Evolutionary conservation across 1,139 yeast genomes (phyloP).

Genomic region (Scheffersomyces lignicola): DNA sequence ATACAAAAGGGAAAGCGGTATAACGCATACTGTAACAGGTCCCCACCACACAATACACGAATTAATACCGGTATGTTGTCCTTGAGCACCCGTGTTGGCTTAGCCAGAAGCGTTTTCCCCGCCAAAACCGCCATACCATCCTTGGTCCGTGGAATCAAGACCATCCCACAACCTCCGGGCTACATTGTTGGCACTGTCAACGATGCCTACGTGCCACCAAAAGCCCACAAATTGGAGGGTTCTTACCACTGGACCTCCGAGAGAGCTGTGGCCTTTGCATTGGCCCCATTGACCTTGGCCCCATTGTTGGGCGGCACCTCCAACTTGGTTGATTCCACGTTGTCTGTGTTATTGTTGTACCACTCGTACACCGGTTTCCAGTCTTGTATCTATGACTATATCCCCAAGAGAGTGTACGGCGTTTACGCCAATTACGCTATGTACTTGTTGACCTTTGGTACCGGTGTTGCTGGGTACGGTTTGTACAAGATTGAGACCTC

Average conservation of each 20-base stretch:
- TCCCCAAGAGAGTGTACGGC: slow-evolving; percentile 83
- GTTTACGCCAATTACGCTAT: slow-evolving; percentile 64
- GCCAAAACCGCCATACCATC: slow-evolving; percentile 15
- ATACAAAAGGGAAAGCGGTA: slow-evolving; percentile 3
- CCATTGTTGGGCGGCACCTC: slow-evolving; percentile 72
- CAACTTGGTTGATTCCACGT: slow-evolving; percentile 71
- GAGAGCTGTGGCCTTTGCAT: slow-evolving; percentile 59
- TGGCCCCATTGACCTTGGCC: slow-evolving; percentile 72
- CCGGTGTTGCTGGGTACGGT: slow-evolving; percentile 75
- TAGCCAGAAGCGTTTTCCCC: slow-evolving; percentile 19
- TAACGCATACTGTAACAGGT: slow-evolving; percentile 1
- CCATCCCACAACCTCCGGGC: slow-evolving; percentile 68
- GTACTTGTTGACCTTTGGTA: slow-evolving; percentile 66
- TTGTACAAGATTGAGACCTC: slow-evolving; percentile 76
- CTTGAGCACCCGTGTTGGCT: slow-evolving; percentile 27
- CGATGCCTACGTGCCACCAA: slow-evolving; percentile 73
- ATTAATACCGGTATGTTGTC: slow-evolving; percentile 24
- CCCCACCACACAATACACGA: neutral
- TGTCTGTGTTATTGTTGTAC: slow-evolving; percentile 61
- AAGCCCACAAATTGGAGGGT: slow-evolving; percentile 65
- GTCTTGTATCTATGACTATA: slow-evolving; percentile 85
- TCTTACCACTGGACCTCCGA: slow-evolving; percentile 91
- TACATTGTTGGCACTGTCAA: slow-evolving; percentile 72
- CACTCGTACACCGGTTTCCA: slow-evolving; percentile 84
- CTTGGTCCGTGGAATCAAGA: slow-evolving; percentile 28